Evolutionary conservation across 176 grass and related monocot genomes (phyloP).

Genomic region (Alopecurus myosuroides): DNA sequence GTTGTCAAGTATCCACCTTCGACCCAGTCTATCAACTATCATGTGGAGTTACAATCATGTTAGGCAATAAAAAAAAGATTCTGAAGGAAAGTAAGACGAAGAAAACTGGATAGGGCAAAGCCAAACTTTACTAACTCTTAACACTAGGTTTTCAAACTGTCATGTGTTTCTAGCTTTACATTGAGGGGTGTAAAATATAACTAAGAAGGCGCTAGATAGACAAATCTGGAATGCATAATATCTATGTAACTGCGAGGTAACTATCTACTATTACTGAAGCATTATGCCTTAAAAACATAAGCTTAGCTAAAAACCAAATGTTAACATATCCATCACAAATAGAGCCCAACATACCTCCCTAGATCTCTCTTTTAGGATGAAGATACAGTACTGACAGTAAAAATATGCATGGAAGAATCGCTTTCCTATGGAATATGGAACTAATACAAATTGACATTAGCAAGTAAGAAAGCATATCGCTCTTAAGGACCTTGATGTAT

Average conservation of each 20-base stretch:
- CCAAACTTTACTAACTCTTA: background rate
- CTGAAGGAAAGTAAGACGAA: background rate
- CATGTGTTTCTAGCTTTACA: background rate
- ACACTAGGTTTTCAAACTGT: background rate
- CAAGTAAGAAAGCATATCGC: background rate
- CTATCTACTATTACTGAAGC: background rate
- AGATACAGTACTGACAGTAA: background rate
- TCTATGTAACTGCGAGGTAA: background rate
- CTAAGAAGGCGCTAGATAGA: background rate
- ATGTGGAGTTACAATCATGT: conserved; percentile 17
- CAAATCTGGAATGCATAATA: background rate
- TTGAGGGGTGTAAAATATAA: background rate
- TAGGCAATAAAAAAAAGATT: background rate
- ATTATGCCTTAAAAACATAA: background rate
- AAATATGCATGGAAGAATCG: background rate
- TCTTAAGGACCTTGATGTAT: conserved; percentile 68
- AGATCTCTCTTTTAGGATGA: background rate
- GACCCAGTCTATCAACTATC: conserved; percentile 82
- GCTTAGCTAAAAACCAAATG: background rate
- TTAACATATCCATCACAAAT: background rate
- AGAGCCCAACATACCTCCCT: background rate
- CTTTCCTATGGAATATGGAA: background rate
- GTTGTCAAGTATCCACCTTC: conserved; percentile 84
- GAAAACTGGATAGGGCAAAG: background rate
- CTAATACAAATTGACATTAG: background rate